Evolutionary conservation across 2,329 filamentous ascomycete species (phyloP).

Genomic region (Aquanectria penicillioides): DNA sequence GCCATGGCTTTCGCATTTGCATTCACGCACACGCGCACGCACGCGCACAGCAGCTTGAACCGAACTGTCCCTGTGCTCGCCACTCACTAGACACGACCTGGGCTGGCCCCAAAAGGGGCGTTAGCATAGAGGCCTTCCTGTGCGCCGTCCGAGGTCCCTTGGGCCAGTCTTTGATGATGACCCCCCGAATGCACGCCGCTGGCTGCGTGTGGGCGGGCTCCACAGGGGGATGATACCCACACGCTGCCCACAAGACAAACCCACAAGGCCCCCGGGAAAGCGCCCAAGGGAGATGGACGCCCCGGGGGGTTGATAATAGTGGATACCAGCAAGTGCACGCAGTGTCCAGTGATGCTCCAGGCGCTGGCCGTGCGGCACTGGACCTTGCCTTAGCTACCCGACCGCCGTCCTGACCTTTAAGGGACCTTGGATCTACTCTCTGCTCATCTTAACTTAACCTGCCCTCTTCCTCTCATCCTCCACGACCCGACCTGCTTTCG

Average conservation of each 20-base stretch:
- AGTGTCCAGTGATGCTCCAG: constrained; percentile 1
- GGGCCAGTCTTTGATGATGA: neutral
- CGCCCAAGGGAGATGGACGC: constrained; percentile 12
- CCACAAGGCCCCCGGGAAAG: constrained; percentile 2
- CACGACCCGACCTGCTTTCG: neutral
- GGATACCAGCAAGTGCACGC: constrained; percentile 8
- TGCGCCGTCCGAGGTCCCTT: neutral
- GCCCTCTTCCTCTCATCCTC: neutral
- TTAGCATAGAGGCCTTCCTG: constrained; percentile 1
- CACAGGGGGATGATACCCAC: neutral
- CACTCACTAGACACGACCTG: too few species aligned
- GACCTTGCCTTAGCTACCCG: constrained; percentile 9
- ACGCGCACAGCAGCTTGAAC: neutral
- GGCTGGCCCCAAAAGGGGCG: constrained; percentile 9
- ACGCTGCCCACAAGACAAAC: constrained; percentile 2
- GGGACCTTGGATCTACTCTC: constrained; percentile 9
- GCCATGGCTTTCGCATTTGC: too few species aligned
- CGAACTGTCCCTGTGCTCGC: neutral
- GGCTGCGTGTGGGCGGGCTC: constrained; percentile 14
- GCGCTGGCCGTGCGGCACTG: constrained; percentile 6
- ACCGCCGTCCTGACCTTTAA: constrained; percentile 10
- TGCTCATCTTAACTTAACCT: neutral
- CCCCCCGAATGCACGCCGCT: neutral
- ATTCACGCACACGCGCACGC: neutral
- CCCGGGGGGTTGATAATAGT: constrained; percentile 1